Base-by-base conservation (phyloP, 1,139 yeast species). In the Meyerozyma smithsonii region DNA sequence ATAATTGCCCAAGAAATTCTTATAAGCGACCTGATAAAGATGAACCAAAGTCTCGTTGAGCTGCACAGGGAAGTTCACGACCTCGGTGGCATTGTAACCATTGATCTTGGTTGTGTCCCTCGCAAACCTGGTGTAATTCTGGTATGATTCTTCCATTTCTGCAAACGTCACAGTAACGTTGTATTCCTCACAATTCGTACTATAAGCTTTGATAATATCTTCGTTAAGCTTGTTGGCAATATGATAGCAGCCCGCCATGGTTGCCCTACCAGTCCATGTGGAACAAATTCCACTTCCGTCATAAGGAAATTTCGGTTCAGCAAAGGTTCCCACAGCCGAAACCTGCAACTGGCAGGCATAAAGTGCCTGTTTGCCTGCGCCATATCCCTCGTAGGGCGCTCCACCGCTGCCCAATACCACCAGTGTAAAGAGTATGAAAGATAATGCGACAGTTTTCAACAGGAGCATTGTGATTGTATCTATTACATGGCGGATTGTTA, bases 1-100 rank as follows among this genome's bases (percentile, higher is more conserved):
- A 44, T 62, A 67, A 43, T 65, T 66, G 4, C 67, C 69, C 30
- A 62, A 50, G 42, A 61, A 67, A 32, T 51, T 52, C 10, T 46
- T 47, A 42, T 66, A 66, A 1, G 62, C 48, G 3, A 36, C 41
- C 20, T 39, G 24, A 39, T 38, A 41, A 4, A 37, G 24, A 1
- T 35, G 12, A 15, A 52, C 41, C 2, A 20, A 35, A 1, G 50
- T 38, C 2, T 36, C 28, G 28, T 61, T 44, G 12, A 62, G 43
- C 7, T 41, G 47, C 6, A 64, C 38, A 4, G 71, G 69, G 14
- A 45, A 44, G 26, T 53, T 47, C 6, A 58, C 38, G 0, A 56
- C 51, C 4, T 37, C 40, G 2, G 59, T 42, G 4, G 21, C 20
- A 37, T 63, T 62, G 38, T 58, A 62, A 23, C 46, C 51, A 8